Evolutionary conservation across 2,329 filamentous ascomycete genomes (phyloP), one percentile per base, ranked within the genome.

Genomic region (Paraphaeosphaeria sporulosa): DNA sequence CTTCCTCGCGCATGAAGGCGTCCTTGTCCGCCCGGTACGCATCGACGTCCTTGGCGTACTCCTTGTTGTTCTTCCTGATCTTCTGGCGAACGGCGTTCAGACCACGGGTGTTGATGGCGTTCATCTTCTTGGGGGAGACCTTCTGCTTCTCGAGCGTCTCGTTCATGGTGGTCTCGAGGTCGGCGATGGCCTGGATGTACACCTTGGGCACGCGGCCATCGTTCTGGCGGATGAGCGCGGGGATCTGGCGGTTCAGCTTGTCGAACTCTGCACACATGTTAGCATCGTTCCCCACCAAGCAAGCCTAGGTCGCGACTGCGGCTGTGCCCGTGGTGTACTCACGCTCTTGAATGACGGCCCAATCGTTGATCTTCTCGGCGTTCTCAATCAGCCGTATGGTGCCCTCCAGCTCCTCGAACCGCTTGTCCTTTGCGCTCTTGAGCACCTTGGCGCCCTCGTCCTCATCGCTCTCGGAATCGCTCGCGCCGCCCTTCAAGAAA

Each of bases 1-100:
- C 91, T 23, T 93, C 89, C 47, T 91, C 92, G 78, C 91, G 89
- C 91, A 97, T 93, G 81, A 90, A 98, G 19, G 83, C 89, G 66
- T 94, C 93, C 79, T 94, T 93, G 79, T 96, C 88, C 65, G 87
- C 89, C 69, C 91, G 87, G 84, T 94, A 99, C 65, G 89, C 87
- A 70, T 97, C 93, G 72, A 99, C 90, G 75, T 97, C 92, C 64
- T 86, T 84, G 75, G 92, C 88, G 82, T 94, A 94, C 66, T 98
- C 94, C 83, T 96, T 96, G 86, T 94, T 96, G 83, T 94, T 94
- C 87, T 97, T 98, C 88, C 94, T 94, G 84, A 99, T 93, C 83
- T 94, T 94, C 81, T 99, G 95, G 83, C 97, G 96, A 75, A 98
- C 92, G 64, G 94, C 93, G 79, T 98, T 99, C 74, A 99, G 87